phyloP scores from a whole-genome alignment of 805 yeast genomes.

The Blastobotrys peoriensis region DNA sequence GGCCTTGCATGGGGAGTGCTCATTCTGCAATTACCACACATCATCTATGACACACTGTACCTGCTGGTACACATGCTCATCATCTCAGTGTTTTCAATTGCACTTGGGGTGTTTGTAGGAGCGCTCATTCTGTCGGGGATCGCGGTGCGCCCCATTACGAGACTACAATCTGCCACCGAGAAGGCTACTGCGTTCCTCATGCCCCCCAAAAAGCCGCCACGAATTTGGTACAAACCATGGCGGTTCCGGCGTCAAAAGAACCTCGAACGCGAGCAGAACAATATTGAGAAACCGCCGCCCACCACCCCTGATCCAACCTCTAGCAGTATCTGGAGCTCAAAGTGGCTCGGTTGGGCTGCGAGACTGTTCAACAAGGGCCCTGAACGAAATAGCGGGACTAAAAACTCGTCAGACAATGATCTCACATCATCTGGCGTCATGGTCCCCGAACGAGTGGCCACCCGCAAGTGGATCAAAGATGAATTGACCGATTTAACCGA shows the following conservation, averaged over 20 bases:
- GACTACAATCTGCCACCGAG: slow-evolving; percentile 79
- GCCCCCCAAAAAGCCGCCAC: slow-evolving; percentile 2
- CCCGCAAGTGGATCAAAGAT: slow-evolving; percentile 38
- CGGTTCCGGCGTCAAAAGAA: not conserved
- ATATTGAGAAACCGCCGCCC: not conserved
- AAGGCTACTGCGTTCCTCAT: slow-evolving; percentile 22
- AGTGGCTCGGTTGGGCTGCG: not conserved
- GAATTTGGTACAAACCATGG: slow-evolving; percentile 8
- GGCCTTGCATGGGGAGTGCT: slow-evolving; percentile 62
- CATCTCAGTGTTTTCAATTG: slow-evolving; percentile 60
- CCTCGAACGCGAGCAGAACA: not conserved
- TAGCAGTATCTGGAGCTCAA: not conserved
- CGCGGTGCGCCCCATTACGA: slow-evolving; percentile 77
- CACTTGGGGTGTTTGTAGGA: slow-evolving; percentile 67
- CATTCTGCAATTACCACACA: slow-evolving; percentile 54
- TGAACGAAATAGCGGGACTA: not conserved
- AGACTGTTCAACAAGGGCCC: not conserved
- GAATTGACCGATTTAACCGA: slow-evolving; percentile 84
- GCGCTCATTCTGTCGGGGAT: slow-evolving; percentile 70
- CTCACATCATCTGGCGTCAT: slow-evolving; percentile 9
- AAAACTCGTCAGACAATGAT: not conserved
- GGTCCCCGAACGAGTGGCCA: slow-evolving; percentile 23
- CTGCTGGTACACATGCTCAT: slow-evolving; percentile 61
- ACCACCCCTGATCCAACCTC: not conserved
- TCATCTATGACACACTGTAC: slow-evolving; percentile 58